These are phyloP conservation scores for Whalleya microplaca DNA, from an alignment of 2,329 filamentous ascomycete genomes.

Conservation along the genomic window DNA sequence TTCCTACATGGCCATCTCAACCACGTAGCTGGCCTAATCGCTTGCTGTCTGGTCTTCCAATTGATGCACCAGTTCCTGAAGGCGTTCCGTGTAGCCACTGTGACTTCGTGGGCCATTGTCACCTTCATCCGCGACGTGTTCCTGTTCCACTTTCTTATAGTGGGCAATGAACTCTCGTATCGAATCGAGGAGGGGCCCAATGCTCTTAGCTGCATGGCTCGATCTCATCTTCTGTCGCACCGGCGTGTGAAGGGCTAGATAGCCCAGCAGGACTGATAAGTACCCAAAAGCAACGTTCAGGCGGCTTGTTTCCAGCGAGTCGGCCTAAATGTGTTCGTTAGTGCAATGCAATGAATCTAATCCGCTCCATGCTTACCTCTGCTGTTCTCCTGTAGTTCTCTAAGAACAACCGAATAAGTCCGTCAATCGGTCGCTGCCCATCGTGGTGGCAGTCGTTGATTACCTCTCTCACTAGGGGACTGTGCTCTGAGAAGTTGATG, in stretches of 20 bases:
- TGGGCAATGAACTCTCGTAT: conserved; percentile 59
- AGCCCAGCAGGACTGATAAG: conserved; percentile 81
- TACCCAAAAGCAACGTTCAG: conserved; percentile 87
- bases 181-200: conserved; percentile 52
- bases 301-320: conserved; percentile 74
- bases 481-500: conserved; percentile 87
- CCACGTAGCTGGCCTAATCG: conserved; percentile 22
- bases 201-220: conserved; percentile 47
- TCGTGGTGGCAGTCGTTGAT: conserved; percentile 46
- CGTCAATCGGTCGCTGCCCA: conserved; percentile 53
- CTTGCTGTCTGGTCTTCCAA: conserved; percentile 37
- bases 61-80: conserved; percentile 46
- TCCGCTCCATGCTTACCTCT: conserved; percentile 59
- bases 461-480: conserved; percentile 59
- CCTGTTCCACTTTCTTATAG: conserved; percentile 53
- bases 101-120: conserved; percentile 39
- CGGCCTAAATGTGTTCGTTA: conserved; percentile 53
- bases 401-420: conserved; percentile 68
- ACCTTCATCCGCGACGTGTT: conserved; percentile 27
- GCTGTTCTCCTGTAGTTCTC: conserved; percentile 66
- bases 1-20: not conserved
- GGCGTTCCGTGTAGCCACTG: conserved; percentile 41
- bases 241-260: conserved; percentile 65
- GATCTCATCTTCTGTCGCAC: conserved; percentile 48
- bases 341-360: not conserved